phyloP scores from a whole-genome alignment of 2,329 filamentous ascomycete genomes.

The Pezicula carpinea region DNA sequence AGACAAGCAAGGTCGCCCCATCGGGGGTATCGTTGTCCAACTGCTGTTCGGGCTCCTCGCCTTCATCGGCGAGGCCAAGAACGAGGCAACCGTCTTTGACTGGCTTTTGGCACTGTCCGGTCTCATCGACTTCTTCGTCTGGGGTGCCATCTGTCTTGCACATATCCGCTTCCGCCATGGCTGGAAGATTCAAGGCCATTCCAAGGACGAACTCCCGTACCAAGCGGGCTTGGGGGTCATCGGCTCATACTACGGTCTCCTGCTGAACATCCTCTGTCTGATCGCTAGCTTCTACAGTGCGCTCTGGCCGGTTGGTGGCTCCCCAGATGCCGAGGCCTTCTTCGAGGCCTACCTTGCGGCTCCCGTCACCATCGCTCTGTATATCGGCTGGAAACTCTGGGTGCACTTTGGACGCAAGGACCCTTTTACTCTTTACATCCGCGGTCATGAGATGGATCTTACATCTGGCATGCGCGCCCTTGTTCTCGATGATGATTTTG shows the following conservation, averaged over 20 bases:
- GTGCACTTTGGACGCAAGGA: background rate
- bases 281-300: constrained; percentile 43
- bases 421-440: constrained; percentile 4
- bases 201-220: constrained; percentile 39
- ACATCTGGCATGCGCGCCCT: constrained; percentile 10
- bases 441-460: constrained; percentile 15
- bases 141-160: constrained; percentile 60
- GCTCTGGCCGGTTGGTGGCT: constrained; percentile 41
- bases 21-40: constrained; percentile 47
- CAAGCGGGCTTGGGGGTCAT: constrained; percentile 43
- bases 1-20: constrained; percentile 54
- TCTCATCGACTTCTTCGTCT: constrained; percentile 67
- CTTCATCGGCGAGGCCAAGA: constrained; percentile 44
- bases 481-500: constrained; percentile 24
- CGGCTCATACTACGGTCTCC: constrained; percentile 63
- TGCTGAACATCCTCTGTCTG: constrained; percentile 62
- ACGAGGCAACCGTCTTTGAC: constrained; percentile 43
- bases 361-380: constrained; percentile 48
- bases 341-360: constrained; percentile 53
- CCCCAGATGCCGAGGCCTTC: constrained; percentile 43
- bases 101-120: constrained; percentile 67
- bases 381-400: constrained; percentile 46
- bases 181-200: constrained; percentile 53
- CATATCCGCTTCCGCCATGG: constrained; percentile 60
- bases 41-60: constrained; percentile 52